Evolutionary conservation across 1,139 yeast species (phyloP).

Genomic region (Geotrichum europaeum): DNA sequence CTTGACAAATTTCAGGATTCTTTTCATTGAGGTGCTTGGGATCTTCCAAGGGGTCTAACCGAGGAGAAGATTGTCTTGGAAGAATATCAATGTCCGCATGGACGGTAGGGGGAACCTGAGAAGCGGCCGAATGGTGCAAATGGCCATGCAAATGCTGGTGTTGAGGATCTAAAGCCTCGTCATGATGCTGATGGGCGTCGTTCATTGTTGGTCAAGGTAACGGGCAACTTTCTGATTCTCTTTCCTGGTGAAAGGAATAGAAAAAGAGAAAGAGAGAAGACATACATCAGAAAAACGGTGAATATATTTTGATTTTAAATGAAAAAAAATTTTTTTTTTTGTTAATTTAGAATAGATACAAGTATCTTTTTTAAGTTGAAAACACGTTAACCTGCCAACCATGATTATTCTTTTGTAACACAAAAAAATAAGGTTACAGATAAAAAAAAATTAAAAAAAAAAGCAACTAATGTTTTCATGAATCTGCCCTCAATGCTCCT

Average conservation of each 20-base stretch:
- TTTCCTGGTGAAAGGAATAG: conserved; percentile 27
- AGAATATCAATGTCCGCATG: conserved; percentile 27
- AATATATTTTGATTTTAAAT: conserved; percentile 82
- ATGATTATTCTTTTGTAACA: neutral
- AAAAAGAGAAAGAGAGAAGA: conserved; percentile 28
- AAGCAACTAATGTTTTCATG: neutral
- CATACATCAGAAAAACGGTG: conserved; percentile 53
- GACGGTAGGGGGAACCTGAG: conserved; percentile 25
- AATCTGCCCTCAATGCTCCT: too few species aligned
- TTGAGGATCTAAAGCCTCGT: conserved; percentile 13
- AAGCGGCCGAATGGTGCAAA: conserved; percentile 24
- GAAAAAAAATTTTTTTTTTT: neutral
- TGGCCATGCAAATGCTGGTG: conserved; percentile 30
- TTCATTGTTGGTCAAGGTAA: neutral
- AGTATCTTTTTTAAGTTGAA: neutral
- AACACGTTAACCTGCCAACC: neutral
- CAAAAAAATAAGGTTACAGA: neutral
- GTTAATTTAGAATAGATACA: neutral
- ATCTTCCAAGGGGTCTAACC: neutral
- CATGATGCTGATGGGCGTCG: neutral
- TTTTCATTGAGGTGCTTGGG: neutral
- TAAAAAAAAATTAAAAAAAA: neutral
- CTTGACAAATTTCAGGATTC: neutral
- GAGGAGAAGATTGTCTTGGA: conserved; percentile 24
- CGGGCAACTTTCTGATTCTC: neutral